phyloP scores from a whole-genome alignment of 2,329 filamentous ascomycete species.

The Neofusicoccum ribis region DNA sequence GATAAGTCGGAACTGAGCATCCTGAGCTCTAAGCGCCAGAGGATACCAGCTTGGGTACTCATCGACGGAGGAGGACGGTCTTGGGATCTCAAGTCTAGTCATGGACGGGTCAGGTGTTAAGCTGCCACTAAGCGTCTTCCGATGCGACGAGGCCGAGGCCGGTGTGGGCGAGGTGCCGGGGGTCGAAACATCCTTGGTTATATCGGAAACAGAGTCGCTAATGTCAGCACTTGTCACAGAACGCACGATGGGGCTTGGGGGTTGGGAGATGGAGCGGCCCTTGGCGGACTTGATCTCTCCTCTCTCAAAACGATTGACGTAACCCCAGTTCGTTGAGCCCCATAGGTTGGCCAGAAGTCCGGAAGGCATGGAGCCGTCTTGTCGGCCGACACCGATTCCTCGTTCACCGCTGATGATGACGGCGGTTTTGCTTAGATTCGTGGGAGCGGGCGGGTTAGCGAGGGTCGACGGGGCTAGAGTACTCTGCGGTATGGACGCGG shows the following conservation, averaged over 20 bases:
- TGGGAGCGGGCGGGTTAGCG: slow-evolving; percentile 78
- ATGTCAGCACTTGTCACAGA: slow-evolving; percentile 19
- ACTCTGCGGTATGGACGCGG: slow-evolving; percentile 52
- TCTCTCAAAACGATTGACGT: slow-evolving; percentile 61
- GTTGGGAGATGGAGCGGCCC: slow-evolving; percentile 33
- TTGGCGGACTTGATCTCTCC: slow-evolving; percentile 46
- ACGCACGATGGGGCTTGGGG: slow-evolving; percentile 35
- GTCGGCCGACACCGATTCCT: slow-evolving; percentile 62
- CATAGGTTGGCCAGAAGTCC: slow-evolving; percentile 91
- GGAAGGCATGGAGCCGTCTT: slow-evolving; percentile 71
- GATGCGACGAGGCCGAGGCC: slow-evolving; percentile 41
- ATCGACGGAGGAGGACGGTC: slow-evolving; percentile 42
- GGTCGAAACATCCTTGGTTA: not conserved
- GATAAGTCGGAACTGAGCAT: slow-evolving; percentile 87
- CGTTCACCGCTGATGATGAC: slow-evolving; percentile 79
- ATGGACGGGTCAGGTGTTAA: slow-evolving; percentile 1
- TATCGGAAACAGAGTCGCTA: slow-evolving; percentile 5
- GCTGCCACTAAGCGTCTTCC: slow-evolving; percentile 54
- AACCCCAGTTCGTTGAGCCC: slow-evolving; percentile 83
- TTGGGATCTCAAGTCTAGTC: slow-evolving; percentile 10
- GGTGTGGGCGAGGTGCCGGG: not conserved
- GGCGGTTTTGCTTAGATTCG: slow-evolving; percentile 82
- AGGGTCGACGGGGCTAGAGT: slow-evolving; percentile 79
- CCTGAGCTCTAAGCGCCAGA: slow-evolving; percentile 76
- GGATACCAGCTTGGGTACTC: slow-evolving; percentile 77